A percentile compares a stretch with the other conserved stretches of the same genome.
phyloP scores from a whole-genome alignment of 2,329 filamentous ascomycete genomes.

The Hypocrella siamensis region DNA sequence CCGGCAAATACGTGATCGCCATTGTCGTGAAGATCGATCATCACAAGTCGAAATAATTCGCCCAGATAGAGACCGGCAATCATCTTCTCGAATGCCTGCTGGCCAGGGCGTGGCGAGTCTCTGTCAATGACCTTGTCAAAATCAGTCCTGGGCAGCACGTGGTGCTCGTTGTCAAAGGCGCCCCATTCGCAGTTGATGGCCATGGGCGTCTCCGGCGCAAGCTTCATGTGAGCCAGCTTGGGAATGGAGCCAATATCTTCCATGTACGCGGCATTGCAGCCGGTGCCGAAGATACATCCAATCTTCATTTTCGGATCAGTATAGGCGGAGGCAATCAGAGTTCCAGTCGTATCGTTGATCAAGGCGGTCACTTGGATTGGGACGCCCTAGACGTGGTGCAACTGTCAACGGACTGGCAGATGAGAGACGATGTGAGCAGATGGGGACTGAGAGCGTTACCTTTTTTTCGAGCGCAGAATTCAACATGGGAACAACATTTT shows the following conservation, averaged over 20 bases:
- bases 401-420: too few relatives aligned
- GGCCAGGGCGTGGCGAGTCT: slow-evolving; percentile 79
- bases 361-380: slow-evolving; percentile 86
- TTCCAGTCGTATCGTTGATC: slow-evolving; percentile 97
- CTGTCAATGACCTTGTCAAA: slow-evolving; percentile 84
- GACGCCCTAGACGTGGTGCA: slow-evolving; percentile 46
- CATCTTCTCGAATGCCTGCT: slow-evolving; percentile 97
- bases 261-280: slow-evolving; percentile 98
- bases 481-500: slow-evolving; percentile 81
- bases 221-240: slow-evolving; percentile 83
- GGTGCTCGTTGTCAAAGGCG: slow-evolving; percentile 88
- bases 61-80: slow-evolving; percentile 88
- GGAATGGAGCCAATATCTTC: slow-evolving; percentile 81
- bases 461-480: slow-evolving; percentile 56
- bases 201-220: slow-evolving; percentile 71
- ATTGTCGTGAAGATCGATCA: slow-evolving; percentile 74
- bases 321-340: slow-evolving; percentile 89
- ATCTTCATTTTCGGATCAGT: slow-evolving; percentile 90
- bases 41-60: slow-evolving; percentile 79
- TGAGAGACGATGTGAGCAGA: too few relatives aligned
- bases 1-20: slow-evolving; percentile 64
- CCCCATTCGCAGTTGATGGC: slow-evolving; percentile 98
- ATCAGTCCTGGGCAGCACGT: slow-evolving; percentile 68
- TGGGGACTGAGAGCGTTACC: too few relatives aligned
- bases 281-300: slow-evolving; percentile 95